Percentiles rank a stretch among this genome's conserved stretches.
phyloP scores from a whole-genome alignment of 371 early-diverging fungal species.

The Actinomortierella wolfii region DNA sequence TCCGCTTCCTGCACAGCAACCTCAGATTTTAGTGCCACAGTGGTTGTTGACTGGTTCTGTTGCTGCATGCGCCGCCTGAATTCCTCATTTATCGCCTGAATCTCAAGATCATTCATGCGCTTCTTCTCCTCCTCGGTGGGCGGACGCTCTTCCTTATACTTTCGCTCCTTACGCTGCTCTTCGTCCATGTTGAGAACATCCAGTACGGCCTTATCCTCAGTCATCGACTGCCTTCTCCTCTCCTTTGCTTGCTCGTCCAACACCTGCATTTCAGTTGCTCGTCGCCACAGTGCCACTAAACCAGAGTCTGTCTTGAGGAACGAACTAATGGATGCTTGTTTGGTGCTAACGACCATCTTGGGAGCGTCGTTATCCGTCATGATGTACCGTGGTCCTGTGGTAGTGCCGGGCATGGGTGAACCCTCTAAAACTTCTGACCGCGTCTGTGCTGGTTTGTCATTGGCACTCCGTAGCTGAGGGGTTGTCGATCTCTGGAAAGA shows the following conservation, averaged over 20 bases:
- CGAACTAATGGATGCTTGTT: slow-evolving; percentile 37
- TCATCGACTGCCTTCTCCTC: slow-evolving; percentile 15
- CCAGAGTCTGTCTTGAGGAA: slow-evolving; percentile 45
- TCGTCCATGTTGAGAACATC: too few relatives aligned
- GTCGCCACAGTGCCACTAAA: slow-evolving; percentile 35
- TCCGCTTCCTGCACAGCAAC: slow-evolving; percentile 5
- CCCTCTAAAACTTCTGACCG: too few relatives aligned
- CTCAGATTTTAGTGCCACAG: neutral
- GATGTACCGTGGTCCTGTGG: neutral
- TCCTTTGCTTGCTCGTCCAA: slow-evolving; percentile 37
- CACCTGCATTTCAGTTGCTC: slow-evolving; percentile 43
- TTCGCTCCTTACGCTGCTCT: too few relatives aligned
- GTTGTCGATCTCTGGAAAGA: too few relatives aligned
- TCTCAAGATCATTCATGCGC: slow-evolving; percentile 37
- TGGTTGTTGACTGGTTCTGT: neutral
- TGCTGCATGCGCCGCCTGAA: slow-evolving; percentile 23
- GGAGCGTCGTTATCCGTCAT: slow-evolving; percentile 4
- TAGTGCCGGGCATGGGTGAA: neutral
- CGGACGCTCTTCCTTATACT: too few relatives aligned
- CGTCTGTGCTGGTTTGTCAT: too few relatives aligned
- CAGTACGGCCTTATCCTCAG: slow-evolving; percentile 12
- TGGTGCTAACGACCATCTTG: slow-evolving; percentile 22
- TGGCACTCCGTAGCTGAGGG: too few relatives aligned
- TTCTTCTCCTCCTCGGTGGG: slow-evolving; percentile 20
- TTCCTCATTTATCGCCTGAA: slow-evolving; percentile 42